Percentiles rank a stretch among this genome's conserved stretches.
These are phyloP conservation scores for Nicotiana sylvestris DNA, from an alignment of 257 asterid genomes.

Conservation along the genomic window DNA sequence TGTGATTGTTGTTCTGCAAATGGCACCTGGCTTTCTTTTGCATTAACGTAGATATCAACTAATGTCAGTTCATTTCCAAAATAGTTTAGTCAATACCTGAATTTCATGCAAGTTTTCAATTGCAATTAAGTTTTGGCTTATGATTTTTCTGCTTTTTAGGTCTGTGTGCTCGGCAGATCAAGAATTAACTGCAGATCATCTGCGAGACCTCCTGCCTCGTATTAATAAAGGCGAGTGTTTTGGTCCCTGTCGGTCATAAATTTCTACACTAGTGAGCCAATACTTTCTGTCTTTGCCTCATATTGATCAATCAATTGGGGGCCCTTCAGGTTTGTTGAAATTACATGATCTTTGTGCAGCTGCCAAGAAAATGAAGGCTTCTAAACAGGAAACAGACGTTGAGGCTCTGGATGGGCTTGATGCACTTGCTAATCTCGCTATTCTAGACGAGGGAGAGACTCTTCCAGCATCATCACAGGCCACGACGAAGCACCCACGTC, in stretches of 20 bases:
- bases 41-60: not conserved
- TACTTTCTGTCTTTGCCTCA: not conserved
- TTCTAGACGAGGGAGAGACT: constrained; percentile 47
- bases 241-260: not conserved
- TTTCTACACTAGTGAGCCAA: not conserved
- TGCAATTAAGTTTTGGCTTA: not conserved
- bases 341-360: constrained; percentile 35
- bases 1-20: not conserved
- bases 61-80: not conserved
- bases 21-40: not conserved
- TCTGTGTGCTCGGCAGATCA: constrained; percentile 63
- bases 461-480: constrained; percentile 41
- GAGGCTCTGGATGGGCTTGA: constrained; percentile 67
- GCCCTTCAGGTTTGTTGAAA: not conserved
- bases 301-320: not conserved
- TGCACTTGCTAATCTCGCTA: constrained; percentile 61
- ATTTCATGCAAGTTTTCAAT: not conserved
- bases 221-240: constrained; percentile 34
- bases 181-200: constrained; percentile 57
- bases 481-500: constrained; percentile 71
- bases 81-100: not conserved
- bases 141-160: constrained; percentile 35
- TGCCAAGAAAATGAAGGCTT: constrained; percentile 34
- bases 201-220: constrained; percentile 48
- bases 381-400: constrained; percentile 33